These are phyloP conservation scores for Acanthamoeba rhysodes DNA, from an alignment of 208 protist species.

Conservation along the genomic window DNA sequence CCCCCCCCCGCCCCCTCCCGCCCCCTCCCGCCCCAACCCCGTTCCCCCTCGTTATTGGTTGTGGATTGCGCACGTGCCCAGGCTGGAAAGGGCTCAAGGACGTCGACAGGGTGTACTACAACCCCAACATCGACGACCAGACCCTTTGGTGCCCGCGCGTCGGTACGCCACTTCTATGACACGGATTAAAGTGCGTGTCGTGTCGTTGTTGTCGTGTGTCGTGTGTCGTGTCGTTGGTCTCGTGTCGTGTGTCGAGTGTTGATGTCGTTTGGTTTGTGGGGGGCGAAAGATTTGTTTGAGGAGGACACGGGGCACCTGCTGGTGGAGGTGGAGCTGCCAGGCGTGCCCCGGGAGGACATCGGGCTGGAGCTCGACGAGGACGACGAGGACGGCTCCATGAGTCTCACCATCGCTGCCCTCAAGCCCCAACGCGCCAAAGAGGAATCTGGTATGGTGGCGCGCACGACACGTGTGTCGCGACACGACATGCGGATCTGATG, in stretches of 20 bases:
- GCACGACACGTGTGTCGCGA: no score
- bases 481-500: no score
- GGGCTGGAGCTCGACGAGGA: not conserved
- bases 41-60: not conserved
- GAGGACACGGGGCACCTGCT: not conserved
- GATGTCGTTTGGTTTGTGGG: not conserved
- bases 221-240: not conserved
- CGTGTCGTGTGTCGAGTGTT: no score
- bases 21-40: not conserved
- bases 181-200: not conserved
- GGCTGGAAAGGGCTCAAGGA: conserved; percentile 32
- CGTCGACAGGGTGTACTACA: conserved; percentile 16
- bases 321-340: conserved; percentile 15
- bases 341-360: conserved; percentile 37
- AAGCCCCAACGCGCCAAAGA: conserved; percentile 28
- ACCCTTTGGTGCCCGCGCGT: conserved; percentile 9
- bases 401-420: conserved; percentile 14
- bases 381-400: not conserved
- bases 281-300: not conserved
- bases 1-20: not conserved
- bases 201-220: not conserved
- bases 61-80: not conserved
- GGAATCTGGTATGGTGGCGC: not conserved
- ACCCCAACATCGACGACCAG: conserved; percentile 65
- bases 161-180: not conserved